Conservation (phyloP, 495 filamentous ascomycete species). For the Aspergillus bertholletiae region DNA sequence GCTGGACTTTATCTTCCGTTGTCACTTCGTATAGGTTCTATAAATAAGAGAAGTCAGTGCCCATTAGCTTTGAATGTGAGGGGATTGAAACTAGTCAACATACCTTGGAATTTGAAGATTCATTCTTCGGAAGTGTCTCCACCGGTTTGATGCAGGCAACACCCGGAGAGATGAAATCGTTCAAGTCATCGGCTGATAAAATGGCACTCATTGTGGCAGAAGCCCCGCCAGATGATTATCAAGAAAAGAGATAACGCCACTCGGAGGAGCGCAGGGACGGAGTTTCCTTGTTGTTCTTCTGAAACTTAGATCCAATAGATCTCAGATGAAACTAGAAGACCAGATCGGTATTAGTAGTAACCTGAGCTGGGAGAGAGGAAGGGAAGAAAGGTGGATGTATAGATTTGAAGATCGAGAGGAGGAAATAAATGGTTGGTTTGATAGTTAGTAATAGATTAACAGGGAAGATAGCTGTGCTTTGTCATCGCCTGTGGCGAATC, state of each 20-base stretch:
- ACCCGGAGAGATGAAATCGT: conserved; percentile 97
- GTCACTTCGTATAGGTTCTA: conserved; percentile 82
- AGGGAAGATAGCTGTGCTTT: conserved; percentile 27
- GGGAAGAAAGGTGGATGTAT: background rate
- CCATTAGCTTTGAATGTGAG: background rate
- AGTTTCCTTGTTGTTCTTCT: background rate
- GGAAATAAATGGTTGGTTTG: conserved; percentile 6
- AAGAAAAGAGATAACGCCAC: conserved; percentile 2
- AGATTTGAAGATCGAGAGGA: background rate
- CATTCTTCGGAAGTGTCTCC: conserved; percentile 72
- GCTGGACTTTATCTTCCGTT: conserved; percentile 74
- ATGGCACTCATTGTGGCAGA: conserved; percentile 80
- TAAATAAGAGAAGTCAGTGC: conserved; percentile 22
- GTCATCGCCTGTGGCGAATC: conserved; percentile 36
- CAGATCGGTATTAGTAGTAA: background rate
- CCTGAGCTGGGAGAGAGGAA: background rate
- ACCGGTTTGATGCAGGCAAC: conserved; percentile 98
- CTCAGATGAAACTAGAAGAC: background rate
- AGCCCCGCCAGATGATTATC: conserved; percentile 4
- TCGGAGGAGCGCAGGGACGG: background rate
- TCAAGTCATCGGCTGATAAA: conserved; percentile 91
- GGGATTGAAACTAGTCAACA: conserved; percentile 10
- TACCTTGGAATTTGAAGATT: conserved; percentile 31
- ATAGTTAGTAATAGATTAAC: background rate
- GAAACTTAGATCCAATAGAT: background rate